phyloP scores from a whole-genome alignment of 1,284 basidiomycete species.

The Trametes pubescens region DNA sequence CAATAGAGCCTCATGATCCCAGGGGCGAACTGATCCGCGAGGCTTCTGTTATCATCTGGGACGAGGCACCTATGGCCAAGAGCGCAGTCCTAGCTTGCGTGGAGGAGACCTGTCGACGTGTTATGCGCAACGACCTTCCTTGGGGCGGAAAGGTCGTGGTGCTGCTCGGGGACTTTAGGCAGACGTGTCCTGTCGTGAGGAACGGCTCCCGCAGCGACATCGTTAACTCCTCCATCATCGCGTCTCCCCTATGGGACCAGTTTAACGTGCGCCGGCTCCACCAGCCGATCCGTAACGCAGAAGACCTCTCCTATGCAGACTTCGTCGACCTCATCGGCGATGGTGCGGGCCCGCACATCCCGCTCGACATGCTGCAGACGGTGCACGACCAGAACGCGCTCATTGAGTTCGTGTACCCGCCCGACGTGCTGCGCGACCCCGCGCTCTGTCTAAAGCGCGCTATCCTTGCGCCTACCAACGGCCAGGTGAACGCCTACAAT shows the following conservation, averaged over 20 bases:
- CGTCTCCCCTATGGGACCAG: slow-evolving; percentile 44
- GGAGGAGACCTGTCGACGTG: slow-evolving; percentile 42
- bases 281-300: slow-evolving; percentile 47
- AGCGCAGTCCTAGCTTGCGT: slow-evolving; percentile 45
- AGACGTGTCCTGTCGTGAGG: slow-evolving; percentile 48
- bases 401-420: slow-evolving; percentile 48
- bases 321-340: slow-evolving; percentile 51
- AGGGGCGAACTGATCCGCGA: slow-evolving; percentile 44
- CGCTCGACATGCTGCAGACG: slow-evolving; percentile 36
- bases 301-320: slow-evolving; percentile 45
- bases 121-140: slow-evolving; percentile 40
- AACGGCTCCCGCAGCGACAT: slow-evolving; percentile 41
- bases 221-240: slow-evolving; percentile 47
- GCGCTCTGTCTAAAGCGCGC: slow-evolving; percentile 41
- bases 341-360: slow-evolving; percentile 42
- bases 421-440: slow-evolving; percentile 40
- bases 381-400: slow-evolving; percentile 36
- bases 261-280: slow-evolving; percentile 42
- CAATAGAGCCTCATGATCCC: slow-evolving; percentile 38
- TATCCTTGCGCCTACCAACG: slow-evolving; percentile 49
- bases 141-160: slow-evolving; percentile 50
- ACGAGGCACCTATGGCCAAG: slow-evolving; percentile 52
- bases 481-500: slow-evolving; percentile 49
- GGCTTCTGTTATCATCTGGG: slow-evolving; percentile 46
- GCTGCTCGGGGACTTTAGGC: slow-evolving; percentile 49